Conservation (phyloP, 2,329 filamentous ascomycete species). For the Ophiocordyceps camponoti-saundersi region DNA sequence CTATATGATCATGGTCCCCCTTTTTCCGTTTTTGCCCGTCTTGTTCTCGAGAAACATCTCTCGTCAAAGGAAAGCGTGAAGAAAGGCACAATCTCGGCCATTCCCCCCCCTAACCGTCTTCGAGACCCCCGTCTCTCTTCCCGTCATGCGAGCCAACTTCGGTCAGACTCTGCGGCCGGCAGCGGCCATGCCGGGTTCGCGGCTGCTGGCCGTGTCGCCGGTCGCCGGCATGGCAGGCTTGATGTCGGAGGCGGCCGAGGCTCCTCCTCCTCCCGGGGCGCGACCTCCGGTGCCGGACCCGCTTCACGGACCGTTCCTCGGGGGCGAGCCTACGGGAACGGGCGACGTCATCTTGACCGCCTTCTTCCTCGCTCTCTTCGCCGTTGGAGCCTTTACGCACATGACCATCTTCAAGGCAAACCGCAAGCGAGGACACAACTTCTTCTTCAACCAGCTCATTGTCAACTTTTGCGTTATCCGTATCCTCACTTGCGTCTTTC, state of each 20-base stretch:
- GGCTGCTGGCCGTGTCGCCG: too few species aligned
- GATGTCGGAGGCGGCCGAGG: too few species aligned
- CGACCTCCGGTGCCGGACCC: background rate
- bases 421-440: conserved; percentile 17
- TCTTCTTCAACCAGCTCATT: conserved; percentile 16
- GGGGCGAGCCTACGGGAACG: conserved; percentile 1
- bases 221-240: too few species aligned
- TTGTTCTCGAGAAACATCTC: too few species aligned
- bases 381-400: conserved; percentile 8
- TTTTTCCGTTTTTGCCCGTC: background rate
- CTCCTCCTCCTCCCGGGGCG: background rate
- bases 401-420: conserved; percentile 12
- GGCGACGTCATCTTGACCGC: conserved; percentile 9
- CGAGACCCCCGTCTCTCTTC: too few species aligned
- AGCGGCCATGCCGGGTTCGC: too few species aligned
- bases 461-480: conserved; percentile 21
- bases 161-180: too few species aligned
- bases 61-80: too few species aligned
- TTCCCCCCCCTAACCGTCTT: too few species aligned
- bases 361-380: conserved; percentile 10
- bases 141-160: too few species aligned
- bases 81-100: too few species aligned
- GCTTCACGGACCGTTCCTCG: background rate
- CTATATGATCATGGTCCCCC: background rate
- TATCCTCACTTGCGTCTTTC: conserved; percentile 15